Percentiles rank a stretch among this genome's conserved stretches.
Conservation (phyloP, 108 stramenopile genomes). For the Discostella pseudostelligera region DNA sequence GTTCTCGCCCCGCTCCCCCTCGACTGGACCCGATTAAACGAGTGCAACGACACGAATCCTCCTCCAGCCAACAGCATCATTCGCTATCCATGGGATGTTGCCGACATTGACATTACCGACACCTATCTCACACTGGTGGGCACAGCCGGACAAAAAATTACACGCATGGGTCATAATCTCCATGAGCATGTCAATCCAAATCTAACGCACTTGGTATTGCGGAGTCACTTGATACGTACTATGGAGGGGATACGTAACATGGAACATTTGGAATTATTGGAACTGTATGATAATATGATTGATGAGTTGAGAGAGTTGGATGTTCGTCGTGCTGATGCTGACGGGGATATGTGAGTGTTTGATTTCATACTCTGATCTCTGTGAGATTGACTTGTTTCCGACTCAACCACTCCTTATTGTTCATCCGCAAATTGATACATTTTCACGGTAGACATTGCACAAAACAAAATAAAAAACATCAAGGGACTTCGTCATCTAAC, state of each 20-base stretch:
- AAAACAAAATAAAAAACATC: constrained; percentile 95
- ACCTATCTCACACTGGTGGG: constrained; percentile 70
- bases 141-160: constrained; percentile 86
- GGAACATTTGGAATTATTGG: constrained; percentile 70
- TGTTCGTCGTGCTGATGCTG: too few species aligned
- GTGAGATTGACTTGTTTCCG: constrained; percentile 46
- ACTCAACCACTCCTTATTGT: not conserved
- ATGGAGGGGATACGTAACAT: constrained; percentile 77
- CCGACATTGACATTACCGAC: constrained; percentile 39
- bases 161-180: constrained; percentile 64
- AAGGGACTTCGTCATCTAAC: constrained; percentile 73
- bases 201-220: constrained; percentile 60
- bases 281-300: constrained; percentile 96
- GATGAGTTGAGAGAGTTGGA: constrained; percentile 53
- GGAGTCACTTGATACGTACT: constrained; percentile 72
- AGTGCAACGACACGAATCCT: constrained; percentile 6
- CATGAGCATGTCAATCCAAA: constrained; percentile 34
- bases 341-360: constrained; percentile 86
- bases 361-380: constrained; percentile 60
- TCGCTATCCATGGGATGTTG: constrained; percentile 77
- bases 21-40: constrained; percentile 65
- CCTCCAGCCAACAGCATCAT: constrained; percentile 30
- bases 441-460: constrained; percentile 69
- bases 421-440: not conserved
- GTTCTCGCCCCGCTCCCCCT: constrained; percentile 44